These are phyloP conservation scores for Stentor roeselii DNA, from an alignment of 73 alveolate genomes.

Conservation along the genomic window DNA sequence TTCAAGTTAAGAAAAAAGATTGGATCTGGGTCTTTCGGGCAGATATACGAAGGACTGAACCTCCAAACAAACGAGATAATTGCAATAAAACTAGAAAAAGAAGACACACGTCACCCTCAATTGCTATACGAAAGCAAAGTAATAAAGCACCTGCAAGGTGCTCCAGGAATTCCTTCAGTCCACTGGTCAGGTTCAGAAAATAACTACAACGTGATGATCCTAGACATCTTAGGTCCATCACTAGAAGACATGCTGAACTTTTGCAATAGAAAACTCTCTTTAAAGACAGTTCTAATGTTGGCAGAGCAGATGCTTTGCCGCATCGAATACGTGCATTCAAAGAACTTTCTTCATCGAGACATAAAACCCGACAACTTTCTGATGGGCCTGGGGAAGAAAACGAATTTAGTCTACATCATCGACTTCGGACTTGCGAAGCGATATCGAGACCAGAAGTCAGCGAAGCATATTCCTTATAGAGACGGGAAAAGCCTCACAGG, in stretches of 20 bases:
- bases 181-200: constrained; percentile 80
- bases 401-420: constrained; percentile 50
- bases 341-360: constrained; percentile 79
- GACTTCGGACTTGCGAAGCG: constrained; percentile 60
- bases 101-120: constrained; percentile 47
- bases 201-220: constrained; percentile 80
- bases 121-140: constrained; percentile 63
- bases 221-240: constrained; percentile 86
- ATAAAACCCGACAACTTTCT: constrained; percentile 81
- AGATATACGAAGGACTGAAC: constrained; percentile 67
- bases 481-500: constrained; percentile 51
- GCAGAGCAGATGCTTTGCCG: constrained; percentile 78
- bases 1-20: constrained; percentile 71
- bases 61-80: constrained; percentile 61
- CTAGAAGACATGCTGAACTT: constrained; percentile 75
- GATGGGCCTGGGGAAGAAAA: constrained; percentile 63
- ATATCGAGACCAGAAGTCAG: constrained; percentile 39
- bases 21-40: constrained; percentile 90
- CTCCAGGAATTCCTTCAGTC: constrained; percentile 76
- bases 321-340: constrained; percentile 70
- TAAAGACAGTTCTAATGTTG: constrained; percentile 79
- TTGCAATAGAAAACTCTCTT: constrained; percentile 68
- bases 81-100: constrained; percentile 75
- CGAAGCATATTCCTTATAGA: constrained; percentile 44
- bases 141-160: too few species aligned